Conservation (phyloP, 805 yeast genomes). For the Metschnikowia corniflorae region DNA sequence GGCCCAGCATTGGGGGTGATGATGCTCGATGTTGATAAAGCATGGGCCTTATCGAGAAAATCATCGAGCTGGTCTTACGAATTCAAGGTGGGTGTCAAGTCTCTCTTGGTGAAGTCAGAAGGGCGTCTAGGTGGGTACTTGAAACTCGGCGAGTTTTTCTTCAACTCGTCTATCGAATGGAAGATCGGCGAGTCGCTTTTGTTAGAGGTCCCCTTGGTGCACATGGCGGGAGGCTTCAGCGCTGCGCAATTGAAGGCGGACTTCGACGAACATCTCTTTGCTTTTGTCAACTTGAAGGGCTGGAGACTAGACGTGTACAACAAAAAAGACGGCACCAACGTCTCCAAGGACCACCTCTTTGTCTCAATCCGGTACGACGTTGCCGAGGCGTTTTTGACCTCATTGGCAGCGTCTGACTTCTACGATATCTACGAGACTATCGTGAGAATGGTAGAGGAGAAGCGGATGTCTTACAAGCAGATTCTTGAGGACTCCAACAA, state of each 20-base stretch:
- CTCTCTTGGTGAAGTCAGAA: slow-evolving; percentile 48
- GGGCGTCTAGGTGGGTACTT: slow-evolving; percentile 82
- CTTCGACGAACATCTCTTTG: slow-evolving; percentile 83
- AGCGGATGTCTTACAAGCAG: slow-evolving; percentile 67
- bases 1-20: slow-evolving; percentile 81
- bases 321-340: slow-evolving; percentile 50
- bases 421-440: slow-evolving; percentile 73
- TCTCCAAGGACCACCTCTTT: slow-evolving; percentile 57
- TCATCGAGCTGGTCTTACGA: slow-evolving; percentile 68
- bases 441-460: slow-evolving; percentile 69
- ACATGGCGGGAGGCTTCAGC: slow-evolving; percentile 54
- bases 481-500: slow-evolving; percentile 59
- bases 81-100: slow-evolving; percentile 56
- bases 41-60: slow-evolving; percentile 71
- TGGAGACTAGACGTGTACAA: slow-evolving; percentile 61
- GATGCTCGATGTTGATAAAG: slow-evolving; percentile 48
- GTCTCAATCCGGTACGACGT: slow-evolving; percentile 49
- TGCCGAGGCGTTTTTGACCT: slow-evolving; percentile 66
- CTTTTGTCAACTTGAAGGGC: slow-evolving; percentile 51
- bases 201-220: slow-evolving; percentile 63
- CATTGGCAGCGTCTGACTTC: slow-evolving; percentile 79
- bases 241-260: slow-evolving; percentile 58
- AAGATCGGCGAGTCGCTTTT: slow-evolving; percentile 39
- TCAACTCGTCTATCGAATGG: slow-evolving; percentile 74
- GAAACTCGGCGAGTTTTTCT: slow-evolving; percentile 43